These are phyloP conservation scores for Tylopilus sp. DNA, from an alignment of 1,284 basidiomycete genomes.

Conservation along the genomic window DNA sequence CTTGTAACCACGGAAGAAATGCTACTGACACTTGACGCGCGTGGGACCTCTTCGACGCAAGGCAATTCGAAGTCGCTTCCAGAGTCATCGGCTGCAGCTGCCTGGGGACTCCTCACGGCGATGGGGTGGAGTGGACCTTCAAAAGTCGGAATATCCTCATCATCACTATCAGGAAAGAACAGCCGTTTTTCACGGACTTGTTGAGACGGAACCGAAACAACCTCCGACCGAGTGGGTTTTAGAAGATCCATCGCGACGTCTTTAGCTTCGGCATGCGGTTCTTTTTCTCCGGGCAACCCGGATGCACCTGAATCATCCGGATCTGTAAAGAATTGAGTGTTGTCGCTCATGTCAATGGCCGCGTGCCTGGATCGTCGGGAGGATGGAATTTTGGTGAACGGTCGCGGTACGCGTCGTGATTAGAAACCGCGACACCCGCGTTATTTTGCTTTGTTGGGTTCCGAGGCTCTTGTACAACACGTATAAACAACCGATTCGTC, in stretches of 20 bases:
- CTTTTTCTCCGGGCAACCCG: background rate
- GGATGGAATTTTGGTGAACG: background rate
- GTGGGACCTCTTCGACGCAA: conserved; percentile 33
- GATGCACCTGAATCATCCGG: conserved; percentile 36
- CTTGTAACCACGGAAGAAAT: conserved; percentile 33
- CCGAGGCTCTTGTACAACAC: conserved; percentile 8
- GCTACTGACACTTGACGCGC: conserved; percentile 46
- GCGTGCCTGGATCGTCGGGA: background rate
- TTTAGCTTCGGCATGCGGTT: background rate
- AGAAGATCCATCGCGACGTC: background rate
- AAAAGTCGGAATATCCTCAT: conserved; percentile 41
- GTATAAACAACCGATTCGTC: conserved; percentile 15
- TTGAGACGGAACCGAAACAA: conserved; percentile 2
- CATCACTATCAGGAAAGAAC: conserved; percentile 61
- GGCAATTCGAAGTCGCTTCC: conserved; percentile 37
- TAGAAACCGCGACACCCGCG: conserved; percentile 9
- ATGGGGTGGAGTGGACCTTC: conserved; percentile 17
- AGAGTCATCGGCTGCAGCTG: conserved; percentile 24
- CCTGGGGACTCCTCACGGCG: conserved; percentile 10
- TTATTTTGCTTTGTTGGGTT: conserved; percentile 28
- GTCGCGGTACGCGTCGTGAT: conserved; percentile 13
- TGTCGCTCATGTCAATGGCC: conserved; percentile 13
- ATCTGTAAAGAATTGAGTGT: conserved; percentile 38
- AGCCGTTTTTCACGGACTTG: conserved; percentile 37
- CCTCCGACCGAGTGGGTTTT: conserved; percentile 2